Evolutionary conservation across 495 filamentous ascomycete species (phyloP), one percentile per base, ranked within the genome.

Genomic region (Ramalina peruviana): DNA sequence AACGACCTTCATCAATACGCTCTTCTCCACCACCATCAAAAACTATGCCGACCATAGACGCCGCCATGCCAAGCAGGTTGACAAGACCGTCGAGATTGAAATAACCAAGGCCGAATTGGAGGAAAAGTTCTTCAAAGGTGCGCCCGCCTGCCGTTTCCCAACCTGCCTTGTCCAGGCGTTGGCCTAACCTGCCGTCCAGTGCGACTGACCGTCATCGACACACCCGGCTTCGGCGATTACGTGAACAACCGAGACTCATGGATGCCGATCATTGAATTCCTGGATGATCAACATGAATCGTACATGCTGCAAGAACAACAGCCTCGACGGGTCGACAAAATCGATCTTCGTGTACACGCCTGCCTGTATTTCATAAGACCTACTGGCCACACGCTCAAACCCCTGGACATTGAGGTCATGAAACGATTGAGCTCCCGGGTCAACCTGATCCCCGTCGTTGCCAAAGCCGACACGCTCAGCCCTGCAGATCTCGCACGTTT

Each of bases 71-170:
- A 98, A 98, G 79, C 92, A 98, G 72, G 76, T 95, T 49, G 92
- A 98, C 75, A 96, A 96, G 72, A 98, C 92, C 10, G 92, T 98
- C 49, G 92, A 98, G 74, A 98, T 98, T 61, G 92, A 97, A 67
- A 98, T 98, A 63, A 98, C 92, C 65, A 98, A 98, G 77, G 92
- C 92, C 45, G 92, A 98, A 73, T 71, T 98, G 52, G 92, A 98
- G 72, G 92, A 98, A 81, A 98, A 98, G 76, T 98, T 98, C 76
- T 98, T 98, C 81, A 98, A 98, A 76, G 90, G 90, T 97, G 75
- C 41, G 38, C 23, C 15, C 11, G 13, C 20, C 16, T 25, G 27
- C n/a, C 4, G 36, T 47, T 19, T 40, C 43, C 38, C 36, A 4
- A 51, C 41, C 36, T 13, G 25, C 12, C 30, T 45, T 41, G 48